Base-by-base conservation (phyloP, 257 asterid genomes). In the Rehmannia glutinosa region DNA sequence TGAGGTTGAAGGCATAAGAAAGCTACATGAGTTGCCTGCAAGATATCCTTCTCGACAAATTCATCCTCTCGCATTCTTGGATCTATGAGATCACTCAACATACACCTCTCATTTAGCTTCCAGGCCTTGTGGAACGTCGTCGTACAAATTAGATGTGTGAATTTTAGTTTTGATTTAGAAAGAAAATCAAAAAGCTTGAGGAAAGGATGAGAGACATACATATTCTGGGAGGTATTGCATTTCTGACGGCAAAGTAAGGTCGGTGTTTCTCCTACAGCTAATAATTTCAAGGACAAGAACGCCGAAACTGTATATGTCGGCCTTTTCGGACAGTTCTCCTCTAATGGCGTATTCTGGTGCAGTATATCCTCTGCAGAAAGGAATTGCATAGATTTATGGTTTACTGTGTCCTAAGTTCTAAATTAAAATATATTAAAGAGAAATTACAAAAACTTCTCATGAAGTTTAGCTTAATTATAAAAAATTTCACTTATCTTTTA, bases 161-260 rank as follows among this genome's bases (percentile, higher is more conserved):
- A n/a, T n/a, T n/a, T n/a, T 8, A 33, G 32, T 47, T 59, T 43
- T 59, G 56, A 32, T 21, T 49, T 43, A 1, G 24, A 32, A 53
- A 30, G 19, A 32, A 68, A 53, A 70, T 16, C 5, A 10, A 27
- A 13, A 50, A 24, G 27, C 1, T 36, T 23, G 3, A 13, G 23
- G 41, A 32, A 28, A 63, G 62, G 66, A 7, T 17, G 43, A 21
- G 33, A 38, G 19, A 47, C 76, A 1, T 80, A 86, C 96, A 81
- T 86, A 88, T 82, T 88, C 94, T 0, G 94, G 93, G 25, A 88
- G 91, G 75, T 88, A 88, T 39, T 88, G 94, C 86, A 64, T 82
- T 68, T 86, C 96, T 70, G 96, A 84, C 39, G 89, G 79, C 80
- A 88, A 65, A 55, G 62, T 66, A 46, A 84, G 91, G 68, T 88